Evolutionary conservation across 768 basidiomycete genomes (phyloP).

Genomic region (Gyrodon lividus): DNA sequence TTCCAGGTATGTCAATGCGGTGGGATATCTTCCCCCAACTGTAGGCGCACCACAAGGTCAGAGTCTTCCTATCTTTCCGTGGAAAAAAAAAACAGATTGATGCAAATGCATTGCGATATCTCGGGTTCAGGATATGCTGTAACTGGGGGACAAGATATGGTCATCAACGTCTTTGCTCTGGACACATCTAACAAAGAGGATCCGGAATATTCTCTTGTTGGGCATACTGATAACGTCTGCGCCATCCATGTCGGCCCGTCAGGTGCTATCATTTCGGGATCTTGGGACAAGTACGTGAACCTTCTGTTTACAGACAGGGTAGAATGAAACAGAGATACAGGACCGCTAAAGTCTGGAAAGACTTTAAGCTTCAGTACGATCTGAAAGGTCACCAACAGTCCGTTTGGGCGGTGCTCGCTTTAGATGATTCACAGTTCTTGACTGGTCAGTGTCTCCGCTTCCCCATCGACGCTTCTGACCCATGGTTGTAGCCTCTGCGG

Average conservation of each 20-base stretch:
- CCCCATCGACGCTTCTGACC: conserved; percentile 5
- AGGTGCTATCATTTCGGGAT: conserved; percentile 87
- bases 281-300: conserved; percentile 86
- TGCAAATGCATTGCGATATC: conserved; percentile 4
- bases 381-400: conserved; percentile 87
- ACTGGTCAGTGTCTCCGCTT: conserved; percentile 56
- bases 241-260: conserved; percentile 67
- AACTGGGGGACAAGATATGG: conserved; percentile 85
- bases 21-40: conserved; percentile 73
- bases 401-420: conserved; percentile 88
- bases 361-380: conserved; percentile 68
- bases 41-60: conserved; percentile 69
- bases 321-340: conserved; percentile 41
- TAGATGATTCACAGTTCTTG: conserved; percentile 73
- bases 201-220: conserved; percentile 79
- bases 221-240: conserved; percentile 91
- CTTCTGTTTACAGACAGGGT: neutral
- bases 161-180: conserved; percentile 81
- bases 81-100: neutral
- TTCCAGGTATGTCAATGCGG: conserved; percentile 76
- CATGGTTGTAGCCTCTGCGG: conserved; percentile 72
- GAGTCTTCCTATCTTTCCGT: conserved; percentile 10
- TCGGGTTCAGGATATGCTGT: conserved; percentile 68
- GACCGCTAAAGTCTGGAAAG: conserved; percentile 92
- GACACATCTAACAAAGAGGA: conserved; percentile 55